These are phyloP conservation scores for Penicillium paxilli DNA, from an alignment of 495 filamentous ascomycete genomes.

Conservation along the genomic window DNA sequence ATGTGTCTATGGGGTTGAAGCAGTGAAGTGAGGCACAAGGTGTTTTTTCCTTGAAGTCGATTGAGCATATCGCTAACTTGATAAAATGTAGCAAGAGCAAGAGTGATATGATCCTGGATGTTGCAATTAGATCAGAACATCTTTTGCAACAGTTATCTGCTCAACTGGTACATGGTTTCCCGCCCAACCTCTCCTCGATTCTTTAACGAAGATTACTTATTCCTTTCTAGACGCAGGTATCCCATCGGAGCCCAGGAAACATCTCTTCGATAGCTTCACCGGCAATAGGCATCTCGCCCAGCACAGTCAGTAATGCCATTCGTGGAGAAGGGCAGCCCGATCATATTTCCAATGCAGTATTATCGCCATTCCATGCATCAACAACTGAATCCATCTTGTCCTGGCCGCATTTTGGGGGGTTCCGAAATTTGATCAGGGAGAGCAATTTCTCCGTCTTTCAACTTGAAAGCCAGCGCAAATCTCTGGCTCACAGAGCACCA, in stretches of 20 bases:
- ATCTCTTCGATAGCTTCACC: background rate
- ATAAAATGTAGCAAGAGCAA: conserved; percentile 11
- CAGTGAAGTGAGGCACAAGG: conserved; percentile 8
- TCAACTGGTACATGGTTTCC: conserved; percentile 6
- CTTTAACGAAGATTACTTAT: background rate
- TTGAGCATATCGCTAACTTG: background rate
- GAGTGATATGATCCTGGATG: conserved; percentile 19
- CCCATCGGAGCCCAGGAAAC: conserved; percentile 1
- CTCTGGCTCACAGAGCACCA: background rate
- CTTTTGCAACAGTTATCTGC: conserved; percentile 10
- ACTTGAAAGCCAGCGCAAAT: conserved; percentile 4
- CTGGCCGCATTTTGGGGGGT: conserved; percentile 15
- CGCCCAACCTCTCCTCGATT: background rate
- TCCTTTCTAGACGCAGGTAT: background rate
- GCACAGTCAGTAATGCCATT: background rate
- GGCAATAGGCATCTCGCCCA: conserved; percentile 4
- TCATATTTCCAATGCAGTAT: conserved; percentile 11
- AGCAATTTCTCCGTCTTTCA: conserved; percentile 3
- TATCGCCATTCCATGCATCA: conserved; percentile 15
- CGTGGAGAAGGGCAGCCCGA: conserved; percentile 1
- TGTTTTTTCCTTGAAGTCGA: too few relatives aligned
- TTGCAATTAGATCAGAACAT: conserved; percentile 13
- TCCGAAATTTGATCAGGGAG: conserved; percentile 6
- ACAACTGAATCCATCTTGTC: conserved; percentile 17
- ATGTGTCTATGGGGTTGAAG: conserved; percentile 15